Percentiles rank a stretch among this genome's conserved stretches.
Evolutionary conservation across 192 early-diverging fungal species (phyloP).

Genomic region (Linnemannia elongata): DNA sequence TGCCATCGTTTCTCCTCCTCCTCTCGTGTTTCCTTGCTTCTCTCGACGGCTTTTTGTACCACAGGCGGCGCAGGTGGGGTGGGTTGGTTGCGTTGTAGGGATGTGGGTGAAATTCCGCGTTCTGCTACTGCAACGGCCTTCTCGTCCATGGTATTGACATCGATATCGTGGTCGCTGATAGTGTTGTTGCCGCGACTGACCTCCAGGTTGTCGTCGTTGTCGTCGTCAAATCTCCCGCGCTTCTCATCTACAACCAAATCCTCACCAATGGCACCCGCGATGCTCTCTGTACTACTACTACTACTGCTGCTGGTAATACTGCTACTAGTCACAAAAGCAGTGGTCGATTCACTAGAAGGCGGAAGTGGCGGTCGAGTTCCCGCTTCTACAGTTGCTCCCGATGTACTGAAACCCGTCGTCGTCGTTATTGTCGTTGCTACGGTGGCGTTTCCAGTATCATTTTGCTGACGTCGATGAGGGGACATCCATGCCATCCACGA

Average conservation of each 20-base stretch:
- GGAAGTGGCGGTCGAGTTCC: neutral
- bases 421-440: neutral
- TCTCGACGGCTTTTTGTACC: neutral
- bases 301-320: neutral
- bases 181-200: too few relatives aligned
- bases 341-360: neutral
- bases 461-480: neutral
- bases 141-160: neutral
- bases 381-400: neutral
- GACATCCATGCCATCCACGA: constrained; percentile 2
- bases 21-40: neutral
- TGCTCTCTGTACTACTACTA: neutral
- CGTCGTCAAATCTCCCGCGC: neutral
- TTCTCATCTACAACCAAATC: neutral
- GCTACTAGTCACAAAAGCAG: neutral
- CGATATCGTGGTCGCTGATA: neutral
- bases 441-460: neutral
- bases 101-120: neutral
- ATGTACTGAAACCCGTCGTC: neutral
- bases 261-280: neutral
- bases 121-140: neutral
- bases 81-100: neutral
- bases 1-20: neutral
- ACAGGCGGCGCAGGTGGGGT: too few relatives aligned
- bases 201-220: too few relatives aligned